A percentile compares a stretch with the other conserved stretches of the same genome.
phyloP scores from a whole-genome alignment of 108 stramenopile species.

The Schizochytrium sp. region DNA sequence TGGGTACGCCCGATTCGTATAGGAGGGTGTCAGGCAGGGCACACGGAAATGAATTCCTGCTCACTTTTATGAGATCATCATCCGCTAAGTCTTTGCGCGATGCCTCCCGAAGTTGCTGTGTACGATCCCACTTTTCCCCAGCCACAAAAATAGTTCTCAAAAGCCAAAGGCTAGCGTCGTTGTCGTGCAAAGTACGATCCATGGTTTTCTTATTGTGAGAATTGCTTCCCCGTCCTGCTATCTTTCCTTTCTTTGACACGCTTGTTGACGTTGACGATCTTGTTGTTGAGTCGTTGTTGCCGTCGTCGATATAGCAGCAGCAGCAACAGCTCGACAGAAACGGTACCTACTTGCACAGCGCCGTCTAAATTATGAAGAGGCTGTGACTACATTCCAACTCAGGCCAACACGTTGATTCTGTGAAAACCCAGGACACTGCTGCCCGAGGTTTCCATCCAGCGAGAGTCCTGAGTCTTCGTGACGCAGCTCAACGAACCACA shows the following conservation, averaged over 20 bases:
- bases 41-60: neutral
- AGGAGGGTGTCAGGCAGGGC: neutral
- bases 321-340: too few relatives aligned
- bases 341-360: too few relatives aligned
- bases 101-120: neutral
- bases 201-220: neutral
- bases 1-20: slow-evolving; percentile 3
- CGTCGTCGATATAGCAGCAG: too few relatives aligned
- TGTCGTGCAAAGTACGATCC: slow-evolving; percentile 1
- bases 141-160: neutral
- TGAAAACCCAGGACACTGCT: too few relatives aligned
- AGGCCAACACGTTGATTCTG: too few relatives aligned
- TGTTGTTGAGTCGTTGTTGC: too few relatives aligned
- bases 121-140: neutral
- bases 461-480: neutral
- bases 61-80: neutral
- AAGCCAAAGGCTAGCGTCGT: slow-evolving; percentile 24
- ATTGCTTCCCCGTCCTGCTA: neutral
- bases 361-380: too few relatives aligned
- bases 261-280: too few relatives aligned
- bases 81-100: neutral
- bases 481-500: too few relatives aligned
- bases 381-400: too few relatives aligned
- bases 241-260: neutral
- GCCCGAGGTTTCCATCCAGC: neutral